Conservation (phyloP, 2,329 filamentous ascomycete genomes). For the Phialocephala sp. region DNA sequence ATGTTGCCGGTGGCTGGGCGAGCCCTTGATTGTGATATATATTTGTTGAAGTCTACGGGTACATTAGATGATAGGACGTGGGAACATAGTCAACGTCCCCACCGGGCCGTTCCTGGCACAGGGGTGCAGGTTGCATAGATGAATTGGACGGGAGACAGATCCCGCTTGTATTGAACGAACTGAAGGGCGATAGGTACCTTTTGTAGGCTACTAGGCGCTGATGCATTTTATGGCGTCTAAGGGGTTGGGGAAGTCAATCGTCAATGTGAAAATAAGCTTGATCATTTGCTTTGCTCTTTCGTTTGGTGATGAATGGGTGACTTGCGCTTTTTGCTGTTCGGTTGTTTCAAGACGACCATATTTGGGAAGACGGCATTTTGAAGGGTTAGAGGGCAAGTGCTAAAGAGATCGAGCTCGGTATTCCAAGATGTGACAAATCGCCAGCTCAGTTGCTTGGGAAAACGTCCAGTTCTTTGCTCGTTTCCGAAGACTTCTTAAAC, state of each 20-base stretch:
- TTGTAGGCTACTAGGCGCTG: constrained; percentile 12
- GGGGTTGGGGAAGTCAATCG: constrained; percentile 28
- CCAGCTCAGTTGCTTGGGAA: too few relatives aligned
- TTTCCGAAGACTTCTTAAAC: too few relatives aligned
- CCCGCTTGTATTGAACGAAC: constrained; percentile 30
- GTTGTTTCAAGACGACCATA: not conserved
- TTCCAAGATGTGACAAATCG: too few relatives aligned
- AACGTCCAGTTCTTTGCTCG: too few relatives aligned
- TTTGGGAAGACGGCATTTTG: not conserved
- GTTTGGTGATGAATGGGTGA: not conserved
- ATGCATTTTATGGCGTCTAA: constrained; percentile 36
- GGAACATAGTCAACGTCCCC: too few relatives aligned
- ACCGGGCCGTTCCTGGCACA: constrained; percentile 9
- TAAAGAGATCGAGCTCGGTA: too few relatives aligned
- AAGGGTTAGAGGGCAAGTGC: not conserved
- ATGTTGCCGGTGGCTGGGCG: constrained; percentile 93
- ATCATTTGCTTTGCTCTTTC: constrained; percentile 16
- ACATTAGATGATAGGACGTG: constrained; percentile 15
- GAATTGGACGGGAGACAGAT: constrained; percentile 19
- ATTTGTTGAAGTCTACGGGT: not conserved
- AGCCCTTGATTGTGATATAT: constrained; percentile 40
- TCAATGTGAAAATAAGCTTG: constrained; percentile 36
- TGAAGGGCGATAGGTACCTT: constrained; percentile 4
- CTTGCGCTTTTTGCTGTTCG: not conserved
- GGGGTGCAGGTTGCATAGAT: constrained; percentile 8